A percentile compares a stretch with the other conserved stretches of the same genome.
These are phyloP conservation scores for Corynespora cassiicola DNA, from an alignment of 2,329 filamentous ascomycete genomes.

Conservation along the genomic window DNA sequence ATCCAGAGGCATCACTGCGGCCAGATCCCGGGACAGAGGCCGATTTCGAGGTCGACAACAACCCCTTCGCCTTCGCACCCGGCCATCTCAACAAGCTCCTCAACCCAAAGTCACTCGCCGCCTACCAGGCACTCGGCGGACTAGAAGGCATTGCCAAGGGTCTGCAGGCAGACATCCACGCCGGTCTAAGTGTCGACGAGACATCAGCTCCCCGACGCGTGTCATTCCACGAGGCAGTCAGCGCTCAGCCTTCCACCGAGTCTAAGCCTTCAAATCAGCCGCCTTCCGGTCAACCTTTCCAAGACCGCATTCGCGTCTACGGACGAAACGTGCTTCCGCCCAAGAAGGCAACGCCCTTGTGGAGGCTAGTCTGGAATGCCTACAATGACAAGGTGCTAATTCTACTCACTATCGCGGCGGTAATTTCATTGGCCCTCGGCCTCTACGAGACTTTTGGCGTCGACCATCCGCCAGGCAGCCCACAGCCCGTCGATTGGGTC, in stretches of 20 bases:
- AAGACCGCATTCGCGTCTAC: conserved; percentile 67
- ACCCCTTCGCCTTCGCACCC: conserved; percentile 62
- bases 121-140: conserved; percentile 61
- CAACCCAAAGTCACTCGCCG: conserved; percentile 57
- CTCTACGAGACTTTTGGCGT: conserved; percentile 70
- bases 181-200: conserved; percentile 61
- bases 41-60: conserved; percentile 41
- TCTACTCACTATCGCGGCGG: conserved; percentile 70
- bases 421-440: conserved; percentile 72
- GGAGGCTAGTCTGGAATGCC: conserved; percentile 69
- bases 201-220: conserved; percentile 53
- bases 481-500: conserved; percentile 50
- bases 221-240: conserved; percentile 58
- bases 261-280: conserved; percentile 21
- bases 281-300: conserved; percentile 43
- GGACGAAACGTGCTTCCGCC: conserved; percentile 68
- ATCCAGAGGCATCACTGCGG: conserved; percentile 35
- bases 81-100: conserved; percentile 62
- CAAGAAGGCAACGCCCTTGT: conserved; percentile 67
- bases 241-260: conserved; percentile 28
- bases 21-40: conserved; percentile 38
- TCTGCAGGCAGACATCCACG: conserved; percentile 55
- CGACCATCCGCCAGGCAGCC: conserved; percentile 48
- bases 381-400: conserved; percentile 79
- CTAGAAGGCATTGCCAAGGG: conserved; percentile 60